A percentile compares a stretch with the other conserved stretches of the same genome.
Evolutionary conservation across 2,329 filamentous ascomycete genomes (phyloP).

Genomic region (Didymosphaeria variabile): DNA sequence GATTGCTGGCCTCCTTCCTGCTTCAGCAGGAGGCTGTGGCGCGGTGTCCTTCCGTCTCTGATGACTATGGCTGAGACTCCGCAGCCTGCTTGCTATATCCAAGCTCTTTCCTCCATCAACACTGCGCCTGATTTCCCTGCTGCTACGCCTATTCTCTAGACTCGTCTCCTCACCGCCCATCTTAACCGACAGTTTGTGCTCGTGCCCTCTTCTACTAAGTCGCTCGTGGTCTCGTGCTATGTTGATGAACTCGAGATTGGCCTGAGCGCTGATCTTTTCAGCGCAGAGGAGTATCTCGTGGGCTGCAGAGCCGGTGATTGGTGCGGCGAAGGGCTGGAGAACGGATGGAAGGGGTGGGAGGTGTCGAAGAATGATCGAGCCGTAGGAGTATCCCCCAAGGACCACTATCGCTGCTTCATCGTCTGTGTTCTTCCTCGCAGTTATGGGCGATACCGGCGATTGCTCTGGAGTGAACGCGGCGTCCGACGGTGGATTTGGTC

Average conservation of each 20-base stretch:
- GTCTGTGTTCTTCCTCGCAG: background rate
- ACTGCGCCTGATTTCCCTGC: slow-evolving; percentile 50
- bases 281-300: slow-evolving; percentile 77
- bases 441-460: slow-evolving; percentile 17
- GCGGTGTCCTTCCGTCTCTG: slow-evolving; percentile 16
- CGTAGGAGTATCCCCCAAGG: slow-evolving; percentile 88
- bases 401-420: slow-evolving; percentile 55
- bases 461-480: slow-evolving; percentile 28
- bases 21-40: slow-evolving; percentile 19
- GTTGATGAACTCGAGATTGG: slow-evolving; percentile 58
- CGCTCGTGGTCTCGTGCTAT: slow-evolving; percentile 32
- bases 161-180: slow-evolving; percentile 60
- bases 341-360: slow-evolving; percentile 69
- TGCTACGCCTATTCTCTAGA: slow-evolving; percentile 50
- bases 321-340: slow-evolving; percentile 65
- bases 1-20: slow-evolving; percentile 12
- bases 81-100: slow-evolving; percentile 42
- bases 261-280: slow-evolving; percentile 70
- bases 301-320: slow-evolving; percentile 64
- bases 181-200: slow-evolving; percentile 37
- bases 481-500: slow-evolving; percentile 29
- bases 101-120: slow-evolving; percentile 44
- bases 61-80: slow-evolving; percentile 37
- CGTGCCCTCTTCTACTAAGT: slow-evolving; percentile 26
- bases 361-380: slow-evolving; percentile 79